phyloP scores from a whole-genome alignment of 257 asterid genomes.

The Cruciata laevipes region DNA sequence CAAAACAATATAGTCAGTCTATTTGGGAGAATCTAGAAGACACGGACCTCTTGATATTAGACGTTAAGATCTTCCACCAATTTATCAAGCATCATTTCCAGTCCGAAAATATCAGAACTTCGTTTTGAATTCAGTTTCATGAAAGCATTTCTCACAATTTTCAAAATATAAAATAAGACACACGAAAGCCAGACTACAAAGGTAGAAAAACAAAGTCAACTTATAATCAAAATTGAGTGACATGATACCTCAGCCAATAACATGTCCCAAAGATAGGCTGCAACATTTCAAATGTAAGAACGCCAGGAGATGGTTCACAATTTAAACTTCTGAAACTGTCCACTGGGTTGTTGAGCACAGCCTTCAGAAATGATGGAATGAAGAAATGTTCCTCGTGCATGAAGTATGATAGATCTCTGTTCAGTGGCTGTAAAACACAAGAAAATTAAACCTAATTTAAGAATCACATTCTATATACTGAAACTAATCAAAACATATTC shows the following conservation, averaged over 20 bases:
- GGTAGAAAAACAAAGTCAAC: constrained; percentile 10
- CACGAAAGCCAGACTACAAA: constrained; percentile 26
- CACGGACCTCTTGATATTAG: constrained; percentile 65
- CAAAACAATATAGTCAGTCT: neutral
- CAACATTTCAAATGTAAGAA: constrained; percentile 80
- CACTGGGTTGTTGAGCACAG: constrained; percentile 62
- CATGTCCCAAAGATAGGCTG: constrained; percentile 85
- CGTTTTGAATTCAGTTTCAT: constrained; percentile 93
- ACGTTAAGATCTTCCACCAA: constrained; percentile 77
- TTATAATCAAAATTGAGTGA: constrained; percentile 11
- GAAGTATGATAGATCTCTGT: constrained; percentile 51
- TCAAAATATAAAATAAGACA: constrained; percentile 42
- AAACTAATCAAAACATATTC: no score
- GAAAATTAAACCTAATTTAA: neutral
- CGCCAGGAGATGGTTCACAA: constrained; percentile 80
- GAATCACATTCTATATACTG: no score
- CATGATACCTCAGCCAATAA: constrained; percentile 73
- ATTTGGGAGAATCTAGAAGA: constrained; percentile 13
- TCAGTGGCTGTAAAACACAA: constrained; percentile 57
- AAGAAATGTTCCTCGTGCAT: constrained; percentile 64
- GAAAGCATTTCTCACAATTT: constrained; percentile 95
- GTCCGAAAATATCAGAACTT: constrained; percentile 98
- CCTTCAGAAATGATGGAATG: constrained; percentile 64
- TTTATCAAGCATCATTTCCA: constrained; percentile 85
- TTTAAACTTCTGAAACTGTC: constrained; percentile 68